Evolutionary conservation across 257 asterid genomes (phyloP), one percentile per base, ranked within the genome.

Genomic region (Solanum habrochaites): DNA sequence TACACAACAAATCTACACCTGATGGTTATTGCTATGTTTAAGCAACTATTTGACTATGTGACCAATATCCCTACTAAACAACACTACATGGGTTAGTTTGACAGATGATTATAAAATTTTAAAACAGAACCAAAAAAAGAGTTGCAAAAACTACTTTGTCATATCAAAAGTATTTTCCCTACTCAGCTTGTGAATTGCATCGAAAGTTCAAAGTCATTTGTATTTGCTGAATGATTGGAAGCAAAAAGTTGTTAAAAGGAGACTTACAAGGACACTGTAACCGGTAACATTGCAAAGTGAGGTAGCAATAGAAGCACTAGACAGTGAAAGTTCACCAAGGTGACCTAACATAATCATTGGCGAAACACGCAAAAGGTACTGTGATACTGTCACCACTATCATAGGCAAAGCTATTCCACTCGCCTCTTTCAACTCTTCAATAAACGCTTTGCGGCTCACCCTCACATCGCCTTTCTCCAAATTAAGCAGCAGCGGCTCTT

Each of bases 341-440:
- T 92, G 97, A 47, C 97, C 83, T 73, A 95, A 11, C 98, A 94
- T 95, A 31, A 93, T 92, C 43, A 95, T 81, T 4, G 98, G 93
- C 5, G 94, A 90, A 8, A 82, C 90, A 0, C 95, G 92, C 83
- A 89, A 40, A 47, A 95, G 90, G 87, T 90, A 93, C 88, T 95
- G 98, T 0, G 94, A 90, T 2, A 93, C 70, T 1, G 94, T 90
- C 29, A 94, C 95, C 3, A 93, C 88, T 14, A 95, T 91, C 97
- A 94, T 94, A 5, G 98, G 98, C 73, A 93, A 10, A 27, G 98
- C 98, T 66, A 95, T 90, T 14, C 85, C 52, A 39, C 82, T 91
- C 40, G 93, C 95, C 71, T 91, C 91, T 69, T 90, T 95, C 70
- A 92, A 29, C 77, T 94, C 98, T 16, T 86, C 91, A 10, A 85